These are phyloP conservation scores for Aspergillus mulundensis DNA, from an alignment of 495 filamentous ascomycete species.

Conservation along the genomic window DNA sequence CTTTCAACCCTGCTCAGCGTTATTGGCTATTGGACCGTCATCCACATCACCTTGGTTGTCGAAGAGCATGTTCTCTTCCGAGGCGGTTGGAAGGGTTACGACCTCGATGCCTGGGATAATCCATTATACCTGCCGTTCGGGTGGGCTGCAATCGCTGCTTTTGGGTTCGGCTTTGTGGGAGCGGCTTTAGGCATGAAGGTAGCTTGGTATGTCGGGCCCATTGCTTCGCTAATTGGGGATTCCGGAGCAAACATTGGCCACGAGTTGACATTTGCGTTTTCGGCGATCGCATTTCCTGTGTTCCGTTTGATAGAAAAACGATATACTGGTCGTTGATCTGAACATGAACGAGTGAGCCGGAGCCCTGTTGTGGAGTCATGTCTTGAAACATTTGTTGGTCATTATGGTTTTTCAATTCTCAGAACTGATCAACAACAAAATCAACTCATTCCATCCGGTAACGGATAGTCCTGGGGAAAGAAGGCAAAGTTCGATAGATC, in stretches of 20 bases:
- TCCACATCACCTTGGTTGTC: slow-evolving; percentile 63
- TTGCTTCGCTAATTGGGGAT: slow-evolving; percentile 56
- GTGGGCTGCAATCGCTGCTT: slow-evolving; percentile 58
- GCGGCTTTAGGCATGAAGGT: slow-evolving; percentile 72
- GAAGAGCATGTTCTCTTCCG: slow-evolving; percentile 69
- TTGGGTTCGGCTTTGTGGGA: slow-evolving; percentile 58
- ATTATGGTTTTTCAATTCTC: too few species aligned
- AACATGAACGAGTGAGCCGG: too few species aligned
- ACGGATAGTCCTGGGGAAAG: slow-evolving; percentile 18
- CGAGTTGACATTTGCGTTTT: slow-evolving; percentile 48
- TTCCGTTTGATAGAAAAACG: slow-evolving; percentile 24
- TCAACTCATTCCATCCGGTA: slow-evolving; percentile 1
- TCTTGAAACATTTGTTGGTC: too few species aligned
- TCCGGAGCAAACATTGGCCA: slow-evolving; percentile 65
- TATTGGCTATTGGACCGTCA: slow-evolving; percentile 66
- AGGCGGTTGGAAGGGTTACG: slow-evolving; percentile 54
- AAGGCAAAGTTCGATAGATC: slow-evolving; percentile 24
- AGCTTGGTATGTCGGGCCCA: slow-evolving; percentile 61
- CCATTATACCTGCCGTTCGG: slow-evolving; percentile 56
- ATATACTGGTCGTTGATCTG: slow-evolving; percentile 7
- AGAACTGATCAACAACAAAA: too few species aligned
- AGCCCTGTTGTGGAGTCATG: too few species aligned
- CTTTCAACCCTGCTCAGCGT: slow-evolving; percentile 26
- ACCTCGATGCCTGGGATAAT: slow-evolving; percentile 51
- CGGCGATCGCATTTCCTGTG: slow-evolving; percentile 19